Evolutionary conservation across 2,329 filamentous ascomycete species (phyloP).

Genomic region (Elsinoe necatrix): DNA sequence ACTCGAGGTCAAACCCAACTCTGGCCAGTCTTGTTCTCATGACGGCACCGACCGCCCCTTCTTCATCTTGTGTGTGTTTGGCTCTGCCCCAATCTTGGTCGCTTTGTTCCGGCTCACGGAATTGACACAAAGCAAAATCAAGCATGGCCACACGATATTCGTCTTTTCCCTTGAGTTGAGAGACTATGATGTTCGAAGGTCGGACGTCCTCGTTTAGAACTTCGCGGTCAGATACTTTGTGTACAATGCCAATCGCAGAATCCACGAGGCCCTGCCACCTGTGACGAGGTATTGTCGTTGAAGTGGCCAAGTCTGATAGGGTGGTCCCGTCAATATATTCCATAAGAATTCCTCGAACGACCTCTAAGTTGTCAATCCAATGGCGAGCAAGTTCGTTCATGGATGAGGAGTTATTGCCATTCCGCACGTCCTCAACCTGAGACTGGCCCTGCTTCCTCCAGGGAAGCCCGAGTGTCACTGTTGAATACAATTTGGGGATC

Average conservation of each 20-base stretch:
- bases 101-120: not conserved
- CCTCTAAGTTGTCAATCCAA: not conserved
- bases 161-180: not conserved
- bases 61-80: not conserved
- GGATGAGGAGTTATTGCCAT: too few species aligned
- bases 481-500: not conserved
- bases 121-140: not conserved
- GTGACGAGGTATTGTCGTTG: not conserved
- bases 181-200: not conserved
- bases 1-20: not conserved
- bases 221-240: not conserved
- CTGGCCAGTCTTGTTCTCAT: not conserved
- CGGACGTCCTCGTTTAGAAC: not conserved
- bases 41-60: not conserved
- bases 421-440: not conserved
- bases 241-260: not conserved
- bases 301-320: not conserved
- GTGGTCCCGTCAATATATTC: not conserved
- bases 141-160: not conserved
- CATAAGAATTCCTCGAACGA: not conserved
- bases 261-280: not conserved
- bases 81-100: not conserved
- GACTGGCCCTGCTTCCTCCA: not conserved
- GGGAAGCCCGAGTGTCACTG: not conserved
- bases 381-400: not conserved